These are phyloP conservation scores for Plenodomus biglobosus DNA, from an alignment of 2,329 filamentous ascomycete species.

Conservation along the genomic window DNA sequence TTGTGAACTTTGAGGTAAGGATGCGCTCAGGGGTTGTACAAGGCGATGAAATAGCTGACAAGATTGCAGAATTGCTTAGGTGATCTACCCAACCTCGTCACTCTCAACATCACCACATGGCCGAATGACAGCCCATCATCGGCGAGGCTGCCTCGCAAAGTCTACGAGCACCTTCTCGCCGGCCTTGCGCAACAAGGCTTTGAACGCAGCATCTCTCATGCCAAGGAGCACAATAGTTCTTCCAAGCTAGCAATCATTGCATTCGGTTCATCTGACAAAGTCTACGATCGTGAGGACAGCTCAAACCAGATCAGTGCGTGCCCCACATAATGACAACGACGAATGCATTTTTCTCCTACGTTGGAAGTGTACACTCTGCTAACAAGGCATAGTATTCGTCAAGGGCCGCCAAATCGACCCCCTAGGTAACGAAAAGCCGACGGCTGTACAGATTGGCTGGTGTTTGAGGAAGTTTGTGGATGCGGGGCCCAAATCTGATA, in stretches of 20 bases:
- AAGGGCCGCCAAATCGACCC: conserved; percentile 48
- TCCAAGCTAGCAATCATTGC: conserved; percentile 50
- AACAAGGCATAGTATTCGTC: conserved; percentile 40
- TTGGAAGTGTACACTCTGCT: neutral
- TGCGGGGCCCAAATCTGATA: conserved; percentile 46
- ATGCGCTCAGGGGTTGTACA: conserved; percentile 1
- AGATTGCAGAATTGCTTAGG: conserved; percentile 38
- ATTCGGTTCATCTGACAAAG: conserved; percentile 51
- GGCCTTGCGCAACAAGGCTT: conserved; percentile 44
- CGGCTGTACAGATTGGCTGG: conserved; percentile 51
- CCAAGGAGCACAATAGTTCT: conserved; percentile 27
- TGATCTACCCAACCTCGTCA: conserved; percentile 46
- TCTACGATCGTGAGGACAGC: conserved; percentile 52
- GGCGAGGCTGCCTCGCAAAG: conserved; percentile 44
- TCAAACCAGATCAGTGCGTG: conserved; percentile 46
- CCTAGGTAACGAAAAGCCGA: conserved; percentile 44
- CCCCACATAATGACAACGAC: neutral
- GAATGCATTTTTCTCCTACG: neutral
- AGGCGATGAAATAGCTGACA: neutral
- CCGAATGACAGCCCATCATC: conserved; percentile 49
- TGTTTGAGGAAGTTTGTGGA: conserved; percentile 51
- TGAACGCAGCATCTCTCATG: conserved; percentile 33
- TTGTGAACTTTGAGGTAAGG: conserved; percentile 46
- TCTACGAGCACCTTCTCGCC: conserved; percentile 52
- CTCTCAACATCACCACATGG: conserved; percentile 54